A percentile compares a stretch with the other conserved stretches of the same genome.
Conservation (phyloP, 495 filamentous ascomycete species). For the Friedmanniomyces endolithicus region DNA sequence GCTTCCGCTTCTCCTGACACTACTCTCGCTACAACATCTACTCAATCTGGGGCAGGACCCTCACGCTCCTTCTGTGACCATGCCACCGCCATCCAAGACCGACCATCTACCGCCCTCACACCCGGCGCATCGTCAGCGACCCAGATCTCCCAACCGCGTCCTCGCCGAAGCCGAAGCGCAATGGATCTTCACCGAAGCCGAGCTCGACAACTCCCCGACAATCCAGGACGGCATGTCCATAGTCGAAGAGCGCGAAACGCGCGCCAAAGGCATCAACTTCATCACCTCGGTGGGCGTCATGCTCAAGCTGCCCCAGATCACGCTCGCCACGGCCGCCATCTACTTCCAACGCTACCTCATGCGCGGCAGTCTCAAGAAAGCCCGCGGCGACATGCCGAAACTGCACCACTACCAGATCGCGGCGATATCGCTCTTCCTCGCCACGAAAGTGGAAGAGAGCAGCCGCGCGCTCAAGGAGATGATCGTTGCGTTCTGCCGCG, state of each 20-base stretch:
- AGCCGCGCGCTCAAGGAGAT: conserved; percentile 87
- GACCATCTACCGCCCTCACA: conserved; percentile 18
- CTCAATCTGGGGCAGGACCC: too few species aligned
- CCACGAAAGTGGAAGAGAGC: conserved; percentile 93
- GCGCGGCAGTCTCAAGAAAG: conserved; percentile 59
- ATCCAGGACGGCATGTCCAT: conserved; percentile 66
- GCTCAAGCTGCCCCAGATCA: conserved; percentile 83
- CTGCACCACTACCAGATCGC: conserved; percentile 79
- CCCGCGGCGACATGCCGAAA: conserved; percentile 44
- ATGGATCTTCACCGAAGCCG: conserved; percentile 81
- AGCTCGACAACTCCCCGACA: conserved; percentile 70
- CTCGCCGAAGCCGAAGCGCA: conserved; percentile 50
- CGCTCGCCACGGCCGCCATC: conserved; percentile 78
- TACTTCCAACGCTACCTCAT: conserved; percentile 95
- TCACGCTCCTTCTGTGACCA: not conserved
- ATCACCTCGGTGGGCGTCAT: conserved; percentile 88
- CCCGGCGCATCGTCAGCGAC: conserved; percentile 22
- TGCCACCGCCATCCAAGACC: conserved; percentile 11
- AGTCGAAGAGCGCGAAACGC: conserved; percentile 60
- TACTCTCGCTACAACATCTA: too few species aligned
- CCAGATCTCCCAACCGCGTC: conserved; percentile 32
- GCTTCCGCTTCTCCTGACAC: too few species aligned
- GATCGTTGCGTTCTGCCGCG: conserved; percentile 80
- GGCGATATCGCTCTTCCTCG: conserved; percentile 79
- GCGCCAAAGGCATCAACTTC: conserved; percentile 89